phyloP scores from a whole-genome alignment of 2,329 filamentous ascomycete species.

The Alternaria metachromatica region DNA sequence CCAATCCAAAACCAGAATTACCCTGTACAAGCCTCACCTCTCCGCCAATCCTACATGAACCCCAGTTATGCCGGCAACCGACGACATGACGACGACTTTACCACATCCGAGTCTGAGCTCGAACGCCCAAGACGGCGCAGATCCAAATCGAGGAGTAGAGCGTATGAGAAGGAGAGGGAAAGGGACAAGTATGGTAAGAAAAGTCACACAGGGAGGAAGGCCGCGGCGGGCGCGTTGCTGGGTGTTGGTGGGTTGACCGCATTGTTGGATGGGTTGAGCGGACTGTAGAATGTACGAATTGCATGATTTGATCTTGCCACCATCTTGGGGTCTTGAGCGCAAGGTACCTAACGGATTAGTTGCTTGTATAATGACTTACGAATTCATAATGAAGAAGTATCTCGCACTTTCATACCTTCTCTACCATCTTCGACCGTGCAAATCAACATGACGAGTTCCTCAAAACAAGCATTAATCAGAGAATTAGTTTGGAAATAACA shows the following conservation, averaged over 20 bases:
- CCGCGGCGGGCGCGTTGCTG: constrained; percentile 43
- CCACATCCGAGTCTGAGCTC: constrained; percentile 35
- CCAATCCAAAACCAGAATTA: constrained; percentile 6
- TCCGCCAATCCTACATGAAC: constrained; percentile 20
- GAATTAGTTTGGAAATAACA: background rate
- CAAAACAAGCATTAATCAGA: background rate
- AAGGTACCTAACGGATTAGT: background rate
- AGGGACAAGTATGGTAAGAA: constrained; percentile 21
- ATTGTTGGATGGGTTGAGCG: constrained; percentile 44
- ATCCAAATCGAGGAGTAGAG: constrained; percentile 19
- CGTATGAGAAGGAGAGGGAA: constrained; percentile 8
- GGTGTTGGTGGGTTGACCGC: constrained; percentile 48
- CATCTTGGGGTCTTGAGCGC: background rate
- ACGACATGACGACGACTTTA: constrained; percentile 24
- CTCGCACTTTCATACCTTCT: background rate
- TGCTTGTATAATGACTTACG: background rate
- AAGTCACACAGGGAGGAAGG: constrained; percentile 32
- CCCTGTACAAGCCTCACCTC: constrained; percentile 21
- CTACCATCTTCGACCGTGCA: background rate
- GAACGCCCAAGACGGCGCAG: constrained; percentile 21
- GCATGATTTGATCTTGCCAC: background rate
- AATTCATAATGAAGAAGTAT: background rate
- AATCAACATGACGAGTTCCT: background rate
- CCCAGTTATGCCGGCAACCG: background rate
- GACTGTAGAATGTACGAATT: constrained; percentile 14